Evolutionary conservation across 179 eudicot species (phyloP).

Genomic region (Beta lomatogona): DNA sequence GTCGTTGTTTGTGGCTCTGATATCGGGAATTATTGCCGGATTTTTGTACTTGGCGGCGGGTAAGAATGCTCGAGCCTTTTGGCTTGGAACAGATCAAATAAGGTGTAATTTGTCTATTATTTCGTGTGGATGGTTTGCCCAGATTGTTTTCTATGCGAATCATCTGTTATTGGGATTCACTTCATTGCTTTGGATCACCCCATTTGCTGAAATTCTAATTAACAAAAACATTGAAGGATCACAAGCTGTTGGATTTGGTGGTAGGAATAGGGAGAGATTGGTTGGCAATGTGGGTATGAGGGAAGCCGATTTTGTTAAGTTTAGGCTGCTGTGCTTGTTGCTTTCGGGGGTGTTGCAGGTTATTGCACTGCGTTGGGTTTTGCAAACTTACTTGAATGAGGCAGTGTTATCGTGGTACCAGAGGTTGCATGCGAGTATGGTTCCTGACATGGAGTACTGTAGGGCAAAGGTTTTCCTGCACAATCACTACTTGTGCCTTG

Average conservation of each 20-base stretch:
- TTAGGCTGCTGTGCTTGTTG: conserved; percentile 67
- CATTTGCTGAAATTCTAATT: conserved; percentile 59
- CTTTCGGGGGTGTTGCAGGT: conserved; percentile 61
- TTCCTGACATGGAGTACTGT: conserved; percentile 84
- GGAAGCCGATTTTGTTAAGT: conserved; percentile 50
- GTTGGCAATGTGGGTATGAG: conserved; percentile 72
- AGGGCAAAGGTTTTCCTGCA: conserved; percentile 96
- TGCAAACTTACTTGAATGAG: conserved; percentile 86
- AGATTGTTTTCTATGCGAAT: conserved; percentile 61
- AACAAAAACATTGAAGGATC: conserved; percentile 40
- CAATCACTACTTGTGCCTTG: conserved; percentile 77
- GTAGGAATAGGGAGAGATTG: conserved; percentile 34
- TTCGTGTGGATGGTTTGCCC: conserved; percentile 71
- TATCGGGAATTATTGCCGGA: conserved; percentile 60
- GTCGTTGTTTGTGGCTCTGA: conserved; percentile 42
- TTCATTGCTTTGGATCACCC: conserved; percentile 85
- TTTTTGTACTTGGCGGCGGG: conserved; percentile 66
- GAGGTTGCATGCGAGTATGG: conserved; percentile 79
- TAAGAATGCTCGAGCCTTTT: conserved; percentile 76
- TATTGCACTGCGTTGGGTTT: conserved; percentile 59
- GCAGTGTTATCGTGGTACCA: conserved; percentile 95
- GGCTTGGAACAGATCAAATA: conserved; percentile 96
- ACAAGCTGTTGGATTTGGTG: conserved; percentile 13
- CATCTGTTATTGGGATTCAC: conserved; percentile 53
- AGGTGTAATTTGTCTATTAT: conserved; percentile 70